These are phyloP conservation scores for Styphnolobium japonicum DNA, from an alignment of 306 rosid genomes.

Conservation along the genomic window DNA sequence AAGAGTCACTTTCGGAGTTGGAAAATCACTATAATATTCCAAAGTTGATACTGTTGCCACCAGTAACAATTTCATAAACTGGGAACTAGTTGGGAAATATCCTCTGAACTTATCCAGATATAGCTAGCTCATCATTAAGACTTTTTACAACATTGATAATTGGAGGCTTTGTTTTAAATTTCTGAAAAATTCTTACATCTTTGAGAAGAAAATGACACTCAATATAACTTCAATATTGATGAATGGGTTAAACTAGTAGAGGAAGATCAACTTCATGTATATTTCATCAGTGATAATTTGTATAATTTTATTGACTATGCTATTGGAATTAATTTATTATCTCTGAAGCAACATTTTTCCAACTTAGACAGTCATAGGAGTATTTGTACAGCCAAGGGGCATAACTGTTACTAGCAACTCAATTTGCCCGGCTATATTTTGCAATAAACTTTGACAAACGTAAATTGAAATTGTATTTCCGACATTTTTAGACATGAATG, in stretches of 20 bases:
- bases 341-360: neutral
- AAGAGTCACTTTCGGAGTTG: constrained; percentile 6
- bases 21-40: constrained; percentile 8
- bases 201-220: neutral
- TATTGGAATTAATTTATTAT: neutral
- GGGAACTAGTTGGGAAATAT: neutral
- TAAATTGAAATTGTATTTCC: neutral
- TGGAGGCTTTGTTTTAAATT: neutral
- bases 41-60: constrained; percentile 14
- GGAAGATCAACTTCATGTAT: neutral
- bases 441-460: neutral
- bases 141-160: neutral
- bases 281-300: neutral
- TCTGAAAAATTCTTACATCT: neutral
- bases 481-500: neutral
- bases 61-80: neutral
- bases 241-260: neutral
- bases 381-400: neutral
- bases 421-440: neutral
- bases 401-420: neutral
- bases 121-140: neutral
- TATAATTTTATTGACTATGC: neutral
- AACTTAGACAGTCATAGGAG: neutral
- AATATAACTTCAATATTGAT: neutral
- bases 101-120: neutral